Evolutionary conservation across 768 basidiomycete species (phyloP), one percentile per base, ranked within the genome.

Genomic region (Naganishia vishniacii): DNA sequence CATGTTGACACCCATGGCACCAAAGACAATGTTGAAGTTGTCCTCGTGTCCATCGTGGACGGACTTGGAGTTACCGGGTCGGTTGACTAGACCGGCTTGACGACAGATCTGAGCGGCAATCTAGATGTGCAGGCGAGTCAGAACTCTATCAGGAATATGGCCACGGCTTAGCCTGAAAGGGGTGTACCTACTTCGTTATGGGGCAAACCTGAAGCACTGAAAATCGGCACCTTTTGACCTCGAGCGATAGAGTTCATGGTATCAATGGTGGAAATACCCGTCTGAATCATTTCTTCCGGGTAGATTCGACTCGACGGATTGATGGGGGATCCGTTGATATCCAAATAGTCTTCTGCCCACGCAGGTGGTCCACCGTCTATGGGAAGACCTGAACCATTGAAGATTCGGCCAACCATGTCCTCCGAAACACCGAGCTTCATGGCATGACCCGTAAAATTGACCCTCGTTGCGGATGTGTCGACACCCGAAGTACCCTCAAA

Each of bases 1-100:
- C 92, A 95, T 95, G 81, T 99, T 99, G 65, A 94, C 95, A 84
- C 95, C 95, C 95, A 99, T 98, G 42, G 95, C 95, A 62, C 93
- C 95, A 77, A 98, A 99, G 49, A 98, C 95, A 73, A 99, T 93
- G 49, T 91, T 94, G 83, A 99, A 99, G 80, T 99, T 99, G 81
- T 99, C 94, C 82, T 95, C 94, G 79, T 98, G 94, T 62, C 92
- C 94, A 74, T 99, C 95, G 73, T 93, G 93, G 16, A 94, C 92
- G 72, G 89, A 91, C 79, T 98, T 98, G 48, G 89, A 91, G 34
- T 73, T 70, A 59, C 78, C 78, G 7, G 95, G 94, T 48, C 92
- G 83, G 80, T 91, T 92, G 73, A 99, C 95, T 65, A 99, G 81
- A 67, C 94, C 95, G 37, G 95, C 90, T 81, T 99, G 95, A 77